Evolutionary conservation across 2,329 filamentous ascomycete species (phyloP).

Genomic region (Pseudopyricularia cyperi): DNA sequence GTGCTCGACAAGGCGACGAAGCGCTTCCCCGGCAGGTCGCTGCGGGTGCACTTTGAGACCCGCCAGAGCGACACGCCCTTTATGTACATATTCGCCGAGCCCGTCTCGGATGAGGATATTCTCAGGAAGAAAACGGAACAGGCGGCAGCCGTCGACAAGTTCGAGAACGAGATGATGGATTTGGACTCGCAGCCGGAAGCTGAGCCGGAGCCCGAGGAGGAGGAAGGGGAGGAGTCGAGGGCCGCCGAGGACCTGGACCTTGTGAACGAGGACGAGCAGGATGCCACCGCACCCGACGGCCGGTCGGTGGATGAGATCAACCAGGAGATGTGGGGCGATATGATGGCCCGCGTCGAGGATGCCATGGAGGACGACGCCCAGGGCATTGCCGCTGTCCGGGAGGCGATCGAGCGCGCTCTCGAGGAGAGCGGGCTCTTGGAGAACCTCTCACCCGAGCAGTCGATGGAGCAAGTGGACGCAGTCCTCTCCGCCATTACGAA

Average conservation of each 20-base stretch:
- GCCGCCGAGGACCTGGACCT: not conserved
- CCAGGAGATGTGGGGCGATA: conserved; percentile 34
- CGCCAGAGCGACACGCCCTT: conserved; percentile 44
- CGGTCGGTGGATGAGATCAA: conserved; percentile 8
- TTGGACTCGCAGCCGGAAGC: conserved; percentile 19
- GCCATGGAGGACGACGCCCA: conserved; percentile 44
- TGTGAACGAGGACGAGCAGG: conserved; percentile 8
- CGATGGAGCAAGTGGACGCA: conserved; percentile 32
- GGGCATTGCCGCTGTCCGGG: conserved; percentile 36
- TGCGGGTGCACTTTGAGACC: conserved; percentile 75
- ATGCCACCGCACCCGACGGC: conserved; percentile 9
- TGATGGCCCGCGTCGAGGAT: conserved; percentile 41
- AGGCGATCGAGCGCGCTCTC: conserved; percentile 41
- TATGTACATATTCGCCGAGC: conserved; percentile 86
- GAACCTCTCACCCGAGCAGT: conserved; percentile 30
- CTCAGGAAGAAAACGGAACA: conserved; percentile 58
- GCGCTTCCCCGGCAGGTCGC: conserved; percentile 61
- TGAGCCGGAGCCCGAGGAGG: conserved; percentile 9
- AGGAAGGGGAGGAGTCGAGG: conserved; percentile 10
- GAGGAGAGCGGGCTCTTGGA: conserved; percentile 39
- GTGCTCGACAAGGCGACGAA: conserved; percentile 62
- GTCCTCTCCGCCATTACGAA: conserved; percentile 34
- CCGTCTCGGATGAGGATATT: conserved; percentile 62
- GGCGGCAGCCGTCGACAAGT: conserved; percentile 51
- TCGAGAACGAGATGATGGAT: conserved; percentile 51